phyloP scores from a whole-genome alignment of 2,329 filamentous ascomycete species.

The Chaetomium sp. region DNA sequence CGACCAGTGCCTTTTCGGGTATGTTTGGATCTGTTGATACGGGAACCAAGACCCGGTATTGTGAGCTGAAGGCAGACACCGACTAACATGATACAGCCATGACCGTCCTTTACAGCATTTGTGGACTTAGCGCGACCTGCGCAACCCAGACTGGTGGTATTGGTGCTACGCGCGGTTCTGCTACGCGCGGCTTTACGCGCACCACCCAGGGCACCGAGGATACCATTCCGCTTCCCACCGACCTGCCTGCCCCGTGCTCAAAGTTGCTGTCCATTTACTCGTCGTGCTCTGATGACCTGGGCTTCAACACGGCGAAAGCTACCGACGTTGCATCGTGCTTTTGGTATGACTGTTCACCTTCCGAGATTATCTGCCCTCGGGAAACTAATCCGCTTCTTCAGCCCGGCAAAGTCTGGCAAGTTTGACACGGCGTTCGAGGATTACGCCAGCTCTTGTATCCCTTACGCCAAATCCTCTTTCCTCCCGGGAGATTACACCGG shows the following conservation, averaged over 20 bases:
- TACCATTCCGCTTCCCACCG: background rate
- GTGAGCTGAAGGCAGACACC: too few species aligned
- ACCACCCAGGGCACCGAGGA: too few species aligned
- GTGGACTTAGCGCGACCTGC: background rate
- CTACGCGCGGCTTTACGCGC: too few species aligned
- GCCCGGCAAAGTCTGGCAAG: too few species aligned
- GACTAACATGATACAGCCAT: background rate
- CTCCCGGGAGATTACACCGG: too few species aligned
- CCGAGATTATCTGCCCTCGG: background rate
- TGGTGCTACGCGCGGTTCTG: too few species aligned
- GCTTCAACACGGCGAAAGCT: conserved; percentile 10
- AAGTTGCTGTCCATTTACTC: conserved; percentile 17
- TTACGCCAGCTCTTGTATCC: too few species aligned
- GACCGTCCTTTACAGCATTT: background rate
- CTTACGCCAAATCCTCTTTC: too few species aligned
- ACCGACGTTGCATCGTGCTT: conserved; percentile 21
- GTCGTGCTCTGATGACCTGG: conserved; percentile 18
- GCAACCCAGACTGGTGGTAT: background rate
- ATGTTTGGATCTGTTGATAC: background rate
- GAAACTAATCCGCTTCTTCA: too few species aligned
- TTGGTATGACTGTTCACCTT: conserved; percentile 17
- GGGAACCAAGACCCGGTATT: too few species aligned
- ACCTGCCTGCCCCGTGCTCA: conserved; percentile 21
- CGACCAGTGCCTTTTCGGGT: background rate
- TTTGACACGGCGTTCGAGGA: too few species aligned